Conservation (phyloP, 2,329 filamentous ascomycete genomes). For the Colletotrichum spinosum region DNA sequence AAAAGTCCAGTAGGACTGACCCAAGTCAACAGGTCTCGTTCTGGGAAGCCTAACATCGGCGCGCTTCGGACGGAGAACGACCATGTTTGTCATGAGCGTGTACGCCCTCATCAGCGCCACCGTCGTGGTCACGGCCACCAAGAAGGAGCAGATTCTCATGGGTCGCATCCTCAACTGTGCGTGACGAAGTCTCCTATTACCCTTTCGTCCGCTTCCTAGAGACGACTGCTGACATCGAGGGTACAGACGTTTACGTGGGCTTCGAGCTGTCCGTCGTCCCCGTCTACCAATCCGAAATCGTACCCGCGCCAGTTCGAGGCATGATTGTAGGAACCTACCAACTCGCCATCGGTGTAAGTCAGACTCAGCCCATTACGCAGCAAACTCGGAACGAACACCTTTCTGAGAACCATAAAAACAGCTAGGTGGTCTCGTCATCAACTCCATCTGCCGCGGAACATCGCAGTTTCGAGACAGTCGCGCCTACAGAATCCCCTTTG, state of each 20-base stretch:
- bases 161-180: slow-evolving; percentile 49
- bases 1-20: neutral
- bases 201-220: too few species aligned
- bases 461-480: slow-evolving; percentile 43
- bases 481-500: slow-evolving; percentile 49
- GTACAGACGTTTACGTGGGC: slow-evolving; percentile 48
- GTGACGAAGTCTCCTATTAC: neutral
- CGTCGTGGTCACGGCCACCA: slow-evolving; percentile 47
- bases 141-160: slow-evolving; percentile 47
- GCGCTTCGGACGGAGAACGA: slow-evolving; percentile 48
- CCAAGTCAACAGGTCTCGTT: slow-evolving; percentile 19
- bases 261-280: slow-evolving; percentile 54
- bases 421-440: slow-evolving; percentile 43
- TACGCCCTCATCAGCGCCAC: slow-evolving; percentile 49
- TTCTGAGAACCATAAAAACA: neutral
- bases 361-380: neutral
- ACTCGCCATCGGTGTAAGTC: slow-evolving; percentile 42
- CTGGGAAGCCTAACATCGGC: slow-evolving; percentile 43
- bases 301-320: slow-evolving; percentile 45
- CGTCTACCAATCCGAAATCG: slow-evolving; percentile 50
- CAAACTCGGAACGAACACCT: neutral
- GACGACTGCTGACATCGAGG: too few species aligned
- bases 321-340: slow-evolving; percentile 51
- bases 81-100: slow-evolving; percentile 51
- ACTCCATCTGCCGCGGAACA: slow-evolving; percentile 46